phyloP scores from a whole-genome alignment of 805 yeast genomes.

The Ogataea minuta region DNA sequence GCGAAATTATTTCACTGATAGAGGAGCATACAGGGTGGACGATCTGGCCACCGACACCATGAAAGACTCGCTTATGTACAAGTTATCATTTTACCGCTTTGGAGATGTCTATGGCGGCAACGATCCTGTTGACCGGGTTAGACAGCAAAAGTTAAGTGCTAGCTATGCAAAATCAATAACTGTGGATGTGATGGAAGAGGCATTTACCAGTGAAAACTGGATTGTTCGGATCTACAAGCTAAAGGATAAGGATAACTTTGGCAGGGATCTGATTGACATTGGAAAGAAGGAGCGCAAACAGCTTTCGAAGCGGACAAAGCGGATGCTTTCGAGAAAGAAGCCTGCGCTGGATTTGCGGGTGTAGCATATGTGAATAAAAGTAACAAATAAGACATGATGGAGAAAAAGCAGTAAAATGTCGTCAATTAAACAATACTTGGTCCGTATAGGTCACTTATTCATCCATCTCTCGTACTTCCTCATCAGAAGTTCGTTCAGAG shows the following conservation, averaged over 20 bases:
- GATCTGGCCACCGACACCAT: slow-evolving; percentile 76
- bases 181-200: slow-evolving; percentile 85
- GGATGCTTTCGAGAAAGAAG: slow-evolving; percentile 28
- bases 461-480: slow-evolving; percentile 30
- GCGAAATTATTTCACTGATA: slow-evolving; percentile 73
- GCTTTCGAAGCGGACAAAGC: slow-evolving; percentile 26
- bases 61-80: slow-evolving; percentile 90
- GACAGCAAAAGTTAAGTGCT: slow-evolving; percentile 58
- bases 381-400: background rate
- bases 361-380: slow-evolving; percentile 9
- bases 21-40: slow-evolving; percentile 89
- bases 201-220: slow-evolving; percentile 94
- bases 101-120: slow-evolving; percentile 63
- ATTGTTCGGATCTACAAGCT: slow-evolving; percentile 91
- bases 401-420: background rate
- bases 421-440: background rate
- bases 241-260: slow-evolving; percentile 82
- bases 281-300: slow-evolving; percentile 46
- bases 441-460: background rate
- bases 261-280: slow-evolving; percentile 68
- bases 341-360: slow-evolving; percentile 33
- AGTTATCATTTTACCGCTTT: slow-evolving; percentile 88
- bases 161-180: slow-evolving; percentile 42
- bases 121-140: slow-evolving; percentile 78
- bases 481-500: slow-evolving; percentile 49